Conservation (phyloP, 192 early-diverging fungal genomes). For the Dissophora globulifera region DNA sequence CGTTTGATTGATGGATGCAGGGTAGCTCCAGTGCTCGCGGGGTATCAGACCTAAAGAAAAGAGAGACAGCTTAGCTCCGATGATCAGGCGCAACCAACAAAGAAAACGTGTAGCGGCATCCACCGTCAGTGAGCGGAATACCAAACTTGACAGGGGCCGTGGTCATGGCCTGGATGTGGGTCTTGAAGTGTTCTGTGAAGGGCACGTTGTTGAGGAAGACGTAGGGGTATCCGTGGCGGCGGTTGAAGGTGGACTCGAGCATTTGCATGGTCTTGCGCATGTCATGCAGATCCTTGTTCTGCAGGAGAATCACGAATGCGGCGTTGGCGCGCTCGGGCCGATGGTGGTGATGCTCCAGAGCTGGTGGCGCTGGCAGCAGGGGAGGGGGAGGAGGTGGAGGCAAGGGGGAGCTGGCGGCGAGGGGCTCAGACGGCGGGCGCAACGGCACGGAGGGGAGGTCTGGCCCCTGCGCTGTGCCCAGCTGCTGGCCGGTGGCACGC, state of each 20-base stretch:
- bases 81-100: too few relatives aligned
- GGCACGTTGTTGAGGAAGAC: conserved; percentile 84
- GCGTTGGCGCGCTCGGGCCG: conserved; percentile 62
- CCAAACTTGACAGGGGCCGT: conserved; percentile 32
- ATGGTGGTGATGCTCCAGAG: neutral
- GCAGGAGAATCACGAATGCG: conserved; percentile 76
- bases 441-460: too few relatives aligned
- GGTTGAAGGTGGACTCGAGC: conserved; percentile 82
- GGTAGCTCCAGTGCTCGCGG: conserved; percentile 79
- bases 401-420: too few relatives aligned
- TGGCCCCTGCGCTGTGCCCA: neutral
- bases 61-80: too few relatives aligned
- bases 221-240: conserved; percentile 81
- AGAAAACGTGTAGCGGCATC: too few relatives aligned
- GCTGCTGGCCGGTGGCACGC: neutral
- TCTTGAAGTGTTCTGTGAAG: conserved; percentile 78
- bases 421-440: too few relatives aligned
- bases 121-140: too few relatives aligned
- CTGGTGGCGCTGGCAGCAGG: too few relatives aligned
- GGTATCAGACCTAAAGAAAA: conserved; percentile 71
- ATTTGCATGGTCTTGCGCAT: conserved; percentile 71
- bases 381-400: neutral
- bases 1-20: conserved; percentile 74
- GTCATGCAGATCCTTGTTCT: conserved; percentile 75
- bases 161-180: conserved; percentile 54